Conservation (phyloP, 257 asterid genomes). For the Fraxinus excelsior region DNA sequence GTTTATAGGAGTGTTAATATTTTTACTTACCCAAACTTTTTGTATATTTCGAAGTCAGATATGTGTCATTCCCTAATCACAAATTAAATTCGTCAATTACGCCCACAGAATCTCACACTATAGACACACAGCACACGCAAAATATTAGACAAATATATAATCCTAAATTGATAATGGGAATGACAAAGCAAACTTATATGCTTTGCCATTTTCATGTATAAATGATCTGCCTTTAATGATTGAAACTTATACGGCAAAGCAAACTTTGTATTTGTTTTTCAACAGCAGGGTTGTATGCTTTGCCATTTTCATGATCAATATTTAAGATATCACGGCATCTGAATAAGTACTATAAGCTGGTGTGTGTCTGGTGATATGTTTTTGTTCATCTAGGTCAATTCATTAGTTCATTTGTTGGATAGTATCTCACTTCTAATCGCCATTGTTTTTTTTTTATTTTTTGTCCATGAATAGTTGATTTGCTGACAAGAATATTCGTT, state of each 20-base stretch:
- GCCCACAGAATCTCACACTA: background rate
- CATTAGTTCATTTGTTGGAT: background rate
- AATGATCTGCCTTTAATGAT: too few species aligned
- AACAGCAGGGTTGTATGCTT: background rate
- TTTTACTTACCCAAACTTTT: background rate
- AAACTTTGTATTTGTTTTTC: too few species aligned
- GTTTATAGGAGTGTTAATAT: too few species aligned
- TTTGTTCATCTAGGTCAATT: background rate
- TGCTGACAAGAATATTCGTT: background rate
- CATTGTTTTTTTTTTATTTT: background rate
- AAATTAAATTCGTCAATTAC: background rate
- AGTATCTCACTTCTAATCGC: background rate
- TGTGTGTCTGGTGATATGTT: background rate
- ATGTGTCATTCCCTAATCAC: background rate
- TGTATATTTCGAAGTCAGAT: constrained; percentile 28
- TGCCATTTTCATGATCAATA: background rate
- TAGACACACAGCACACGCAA: background rate
- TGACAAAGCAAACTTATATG: too few species aligned
- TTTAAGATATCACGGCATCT: background rate
- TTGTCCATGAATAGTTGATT: background rate
- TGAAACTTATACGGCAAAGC: too few species aligned
- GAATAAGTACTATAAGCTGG: background rate
- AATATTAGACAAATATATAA: background rate
- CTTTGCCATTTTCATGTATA: too few species aligned
- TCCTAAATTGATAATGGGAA: background rate